Percentiles rank a stretch among this genome's conserved stretches.
phyloP scores from a whole-genome alignment of 352 stramenopile genomes.

The Globisporangium sylvaticum region DNA sequence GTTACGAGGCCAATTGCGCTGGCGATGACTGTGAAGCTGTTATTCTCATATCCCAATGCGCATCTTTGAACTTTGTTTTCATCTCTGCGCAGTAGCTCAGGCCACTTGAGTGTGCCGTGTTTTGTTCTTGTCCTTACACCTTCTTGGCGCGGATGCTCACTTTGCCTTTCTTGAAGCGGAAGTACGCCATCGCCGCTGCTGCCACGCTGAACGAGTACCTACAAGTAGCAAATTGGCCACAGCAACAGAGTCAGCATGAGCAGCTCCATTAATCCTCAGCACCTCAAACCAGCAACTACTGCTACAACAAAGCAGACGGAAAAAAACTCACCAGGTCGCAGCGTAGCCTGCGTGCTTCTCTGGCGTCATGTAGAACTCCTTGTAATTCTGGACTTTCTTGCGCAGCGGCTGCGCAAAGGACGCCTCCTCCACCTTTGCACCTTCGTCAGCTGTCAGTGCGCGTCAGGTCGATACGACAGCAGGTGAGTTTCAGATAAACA shows the following conservation, averaged over 20 bases:
- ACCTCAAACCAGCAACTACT: background rate
- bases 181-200: constrained; percentile 57
- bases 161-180: constrained; percentile 64
- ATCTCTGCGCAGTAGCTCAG: background rate
- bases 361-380: constrained; percentile 89
- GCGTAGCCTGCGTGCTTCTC: constrained; percentile 84
- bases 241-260: background rate
- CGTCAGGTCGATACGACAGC: background rate
- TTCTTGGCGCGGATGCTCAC: constrained; percentile 14
- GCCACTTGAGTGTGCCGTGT: no score
- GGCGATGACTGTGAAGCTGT: no score
- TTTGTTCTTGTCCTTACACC: constrained; percentile 8
- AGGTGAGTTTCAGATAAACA: background rate
- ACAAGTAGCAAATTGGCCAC: background rate
- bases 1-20: no score
- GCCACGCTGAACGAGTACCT: constrained; percentile 83
- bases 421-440: constrained; percentile 21
- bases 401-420: constrained; percentile 55
- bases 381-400: constrained; percentile 76
- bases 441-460: constrained; percentile 29
- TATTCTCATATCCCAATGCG: no score
- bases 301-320: no score
- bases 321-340: constrained; percentile 58
- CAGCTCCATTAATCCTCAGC: background rate
- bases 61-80: background rate